phyloP scores from a whole-genome alignment of 805 yeast species.

The Sugiyamaella lignohabitans region DNA sequence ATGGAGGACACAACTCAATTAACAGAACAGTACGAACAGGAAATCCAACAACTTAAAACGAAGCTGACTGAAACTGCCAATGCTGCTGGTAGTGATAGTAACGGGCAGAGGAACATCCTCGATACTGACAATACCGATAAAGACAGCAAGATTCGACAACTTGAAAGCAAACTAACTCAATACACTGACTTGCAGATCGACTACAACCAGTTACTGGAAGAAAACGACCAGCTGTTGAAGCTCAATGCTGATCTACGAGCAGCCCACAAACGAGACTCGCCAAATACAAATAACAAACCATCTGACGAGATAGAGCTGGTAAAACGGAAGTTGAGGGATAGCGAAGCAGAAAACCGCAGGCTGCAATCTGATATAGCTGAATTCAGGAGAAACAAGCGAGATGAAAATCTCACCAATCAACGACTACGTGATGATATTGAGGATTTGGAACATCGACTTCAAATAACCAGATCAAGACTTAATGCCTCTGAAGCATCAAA shows the following conservation, averaged over 20 bases:
- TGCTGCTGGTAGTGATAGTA: background rate
- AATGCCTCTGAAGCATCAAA: background rate
- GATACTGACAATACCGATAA: background rate
- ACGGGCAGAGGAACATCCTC: background rate
- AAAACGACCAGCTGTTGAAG: background rate
- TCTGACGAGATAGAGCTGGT: background rate
- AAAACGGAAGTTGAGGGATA: background rate
- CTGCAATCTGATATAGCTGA: background rate
- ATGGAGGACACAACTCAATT: conserved; percentile 11
- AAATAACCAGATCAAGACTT: background rate
- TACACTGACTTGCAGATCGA: background rate
- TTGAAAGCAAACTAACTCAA: background rate
- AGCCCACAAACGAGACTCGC: conserved; percentile 1
- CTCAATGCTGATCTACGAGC: background rate
- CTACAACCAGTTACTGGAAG: background rate
- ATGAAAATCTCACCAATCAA: no score
- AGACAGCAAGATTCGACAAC: background rate
- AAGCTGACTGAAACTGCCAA: background rate
- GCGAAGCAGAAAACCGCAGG: background rate
- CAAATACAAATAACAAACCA: background rate
- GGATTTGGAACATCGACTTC: background rate
- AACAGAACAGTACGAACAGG: conserved; percentile 8
- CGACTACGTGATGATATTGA: no score
- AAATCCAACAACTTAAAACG: conserved; percentile 1
- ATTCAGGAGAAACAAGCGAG: background rate